A percentile compares a stretch with the other conserved stretches of the same genome.
These are phyloP conservation scores for Globisporangium mamillatum DNA, from an alignment of 352 stramenopile genomes.

Conservation along the genomic window DNA sequence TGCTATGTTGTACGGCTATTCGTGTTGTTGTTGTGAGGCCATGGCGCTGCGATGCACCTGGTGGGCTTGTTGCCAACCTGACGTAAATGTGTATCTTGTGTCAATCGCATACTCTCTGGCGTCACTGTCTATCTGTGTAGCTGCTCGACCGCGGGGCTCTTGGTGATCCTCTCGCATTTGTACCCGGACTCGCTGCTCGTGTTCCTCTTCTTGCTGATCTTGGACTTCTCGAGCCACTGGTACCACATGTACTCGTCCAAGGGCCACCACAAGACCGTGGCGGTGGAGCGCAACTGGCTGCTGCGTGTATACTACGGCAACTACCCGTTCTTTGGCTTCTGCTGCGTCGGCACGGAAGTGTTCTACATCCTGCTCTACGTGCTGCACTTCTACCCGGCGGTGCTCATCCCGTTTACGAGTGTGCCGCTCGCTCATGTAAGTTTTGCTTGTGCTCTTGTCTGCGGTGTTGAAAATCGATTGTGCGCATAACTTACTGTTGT, in stretches of 20 bases:
- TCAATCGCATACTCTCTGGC: background rate
- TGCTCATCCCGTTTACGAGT: conserved; percentile 52
- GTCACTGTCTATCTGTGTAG: conserved; percentile 16
- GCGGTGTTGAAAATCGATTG: conserved; percentile 5
- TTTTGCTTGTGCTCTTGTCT: background rate
- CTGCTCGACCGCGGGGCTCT: conserved; percentile 94
- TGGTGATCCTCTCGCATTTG: conserved; percentile 92
- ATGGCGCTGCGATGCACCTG: background rate
- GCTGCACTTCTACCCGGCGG: conserved; percentile 71
- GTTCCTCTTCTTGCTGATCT: conserved; percentile 90
- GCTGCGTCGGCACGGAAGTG: conserved; percentile 90
- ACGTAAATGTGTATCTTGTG: background rate
- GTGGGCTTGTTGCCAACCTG: background rate
- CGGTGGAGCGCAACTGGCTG: conserved; percentile 91
- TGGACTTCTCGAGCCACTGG: conserved; percentile 98
- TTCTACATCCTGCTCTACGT: conserved; percentile 93
- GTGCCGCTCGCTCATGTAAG: conserved; percentile 59
- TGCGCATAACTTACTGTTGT: conserved; percentile 1
- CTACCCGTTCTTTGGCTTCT: conserved; percentile 93
- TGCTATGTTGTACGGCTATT: background rate
- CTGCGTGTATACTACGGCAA: conserved; percentile 92
- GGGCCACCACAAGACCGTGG: conserved; percentile 94
- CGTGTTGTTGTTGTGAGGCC: background rate
- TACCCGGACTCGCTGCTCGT: conserved; percentile 82
- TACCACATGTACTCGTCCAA: conserved; percentile 96